Evolutionary conservation across 2,329 filamentous ascomycete genomes (phyloP).

Genomic region (Atkinsonella texensis): DNA sequence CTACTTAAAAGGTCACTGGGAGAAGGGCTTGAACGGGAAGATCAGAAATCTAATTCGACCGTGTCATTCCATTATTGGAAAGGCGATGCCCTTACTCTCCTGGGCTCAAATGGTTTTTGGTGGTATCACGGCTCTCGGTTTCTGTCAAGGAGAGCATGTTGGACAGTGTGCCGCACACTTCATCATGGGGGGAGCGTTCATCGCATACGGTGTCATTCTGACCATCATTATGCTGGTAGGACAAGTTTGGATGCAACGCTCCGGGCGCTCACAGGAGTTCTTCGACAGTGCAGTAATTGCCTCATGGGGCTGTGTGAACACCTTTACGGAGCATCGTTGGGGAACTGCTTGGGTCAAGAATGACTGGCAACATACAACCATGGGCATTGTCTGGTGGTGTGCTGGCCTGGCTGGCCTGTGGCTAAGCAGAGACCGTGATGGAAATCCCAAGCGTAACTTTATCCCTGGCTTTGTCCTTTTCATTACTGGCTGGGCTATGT

Average conservation of each 20-base stretch:
- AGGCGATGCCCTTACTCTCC: slow-evolving; percentile 70
- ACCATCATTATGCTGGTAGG: slow-evolving; percentile 80
- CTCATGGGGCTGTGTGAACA: slow-evolving; percentile 93
- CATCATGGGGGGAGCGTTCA: slow-evolving; percentile 96
- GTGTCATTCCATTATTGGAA: slow-evolving; percentile 71
- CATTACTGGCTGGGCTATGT: slow-evolving; percentile 93
- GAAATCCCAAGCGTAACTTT: slow-evolving; percentile 81
- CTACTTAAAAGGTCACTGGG: slow-evolving; percentile 82
- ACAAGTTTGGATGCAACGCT: slow-evolving; percentile 72
- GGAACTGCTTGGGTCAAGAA: slow-evolving; percentile 80
- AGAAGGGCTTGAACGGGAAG: slow-evolving; percentile 68
- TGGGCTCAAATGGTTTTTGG: slow-evolving; percentile 97
- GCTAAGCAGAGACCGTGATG: slow-evolving; percentile 75
- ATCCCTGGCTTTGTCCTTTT: slow-evolving; percentile 85
- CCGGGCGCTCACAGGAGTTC: slow-evolving; percentile 87
- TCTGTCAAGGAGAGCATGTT: slow-evolving; percentile 82
- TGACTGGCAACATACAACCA: slow-evolving; percentile 95
- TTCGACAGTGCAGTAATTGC: slow-evolving; percentile 88
- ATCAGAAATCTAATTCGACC: slow-evolving; percentile 62
- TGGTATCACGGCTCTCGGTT: slow-evolving; percentile 82
- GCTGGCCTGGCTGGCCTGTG: slow-evolving; percentile 85
- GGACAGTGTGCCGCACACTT: slow-evolving; percentile 94
- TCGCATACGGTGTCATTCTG: slow-evolving; percentile 81
- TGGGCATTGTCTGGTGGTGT: slow-evolving; percentile 99
- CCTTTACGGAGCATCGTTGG: slow-evolving; percentile 96